Base-by-base conservation (phyloP, 495 filamentous ascomycete species). In the Stereocaulon alpinum region DNA sequence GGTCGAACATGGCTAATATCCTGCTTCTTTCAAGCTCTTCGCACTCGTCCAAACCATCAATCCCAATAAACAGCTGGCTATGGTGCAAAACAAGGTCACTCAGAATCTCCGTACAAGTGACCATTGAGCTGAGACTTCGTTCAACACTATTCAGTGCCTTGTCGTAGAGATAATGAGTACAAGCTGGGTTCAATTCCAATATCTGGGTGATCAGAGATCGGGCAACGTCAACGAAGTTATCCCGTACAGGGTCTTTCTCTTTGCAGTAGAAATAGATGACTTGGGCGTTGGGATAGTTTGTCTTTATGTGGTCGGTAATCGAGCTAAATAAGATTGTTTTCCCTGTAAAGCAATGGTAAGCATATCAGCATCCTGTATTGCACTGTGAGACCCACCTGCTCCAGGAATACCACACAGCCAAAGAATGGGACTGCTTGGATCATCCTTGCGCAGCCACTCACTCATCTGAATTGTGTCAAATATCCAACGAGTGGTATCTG, bases 31-130 rank as follows among this genome's bases (percentile, higher is more conserved):
- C 68, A 3, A 48, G n/a, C 1, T 49, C 4, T 10, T 69, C 63
- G 45, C 73, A 76, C 54, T 79, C 76, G 50, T 79, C 76, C 4
- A 78, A 37, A 0, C 74, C 76, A 56, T 79, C 76, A 54, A 78
- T 71, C 15, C 77, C 61, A 20, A 79, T 68, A 56, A 68, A 70
- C 1, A 69, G 56, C 6, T 64, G 55, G 34, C 61, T 61, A 12
- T 65, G 62, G 45, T 61, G 58, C 24, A 65, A 55, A 41, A 70
- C 66, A 30, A 69, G 64, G 4, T 62, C 53, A 18, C 68, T 58
- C 6, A 76, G 60, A 17, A 77, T 67, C 0, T 68, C 55, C 47
- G 63, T 65, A 29, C 68, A 63, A 6, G 63, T 50, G 27, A 47
- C 37, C 5, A 56, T 51, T 40, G 71, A 64, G 22, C 61, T 71